Percentiles rank a stretch among this genome's conserved stretches.
These are phyloP conservation scores for Vitis cinerea DNA, from an alignment of 164 flowering plant species.

Conservation along the genomic window DNA sequence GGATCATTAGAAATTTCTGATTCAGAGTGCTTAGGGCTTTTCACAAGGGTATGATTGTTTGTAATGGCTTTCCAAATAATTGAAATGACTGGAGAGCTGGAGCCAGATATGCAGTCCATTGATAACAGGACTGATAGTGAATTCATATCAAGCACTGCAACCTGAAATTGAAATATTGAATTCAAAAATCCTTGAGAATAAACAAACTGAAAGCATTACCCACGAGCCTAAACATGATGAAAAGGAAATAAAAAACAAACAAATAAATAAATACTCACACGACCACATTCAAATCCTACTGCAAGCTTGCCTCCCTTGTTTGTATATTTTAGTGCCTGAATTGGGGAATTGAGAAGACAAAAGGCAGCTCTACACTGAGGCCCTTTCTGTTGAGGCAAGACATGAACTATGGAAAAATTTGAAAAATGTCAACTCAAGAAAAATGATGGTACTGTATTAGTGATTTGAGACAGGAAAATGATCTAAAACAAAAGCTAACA, in stretches of 20 bases:
- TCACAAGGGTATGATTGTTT: slow-evolving; percentile 18
- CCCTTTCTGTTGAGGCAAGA: slow-evolving; percentile 33
- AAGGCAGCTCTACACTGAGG: slow-evolving; percentile 44
- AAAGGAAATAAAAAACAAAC: slow-evolving; percentile 2
- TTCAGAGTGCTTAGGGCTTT: slow-evolving; percentile 32
- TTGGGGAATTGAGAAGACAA: slow-evolving; percentile 35
- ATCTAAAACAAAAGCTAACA: no score
- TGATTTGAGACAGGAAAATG: no score
- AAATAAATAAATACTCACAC: slow-evolving; percentile 42
- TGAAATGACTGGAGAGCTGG: slow-evolving; percentile 52
- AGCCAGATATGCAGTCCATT: slow-evolving; percentile 37
- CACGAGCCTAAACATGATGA: slow-evolving; percentile 1
- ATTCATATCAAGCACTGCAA: slow-evolving; percentile 61
- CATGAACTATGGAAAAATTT: slow-evolving; percentile 35
- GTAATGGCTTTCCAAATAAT: slow-evolving; percentile 28
- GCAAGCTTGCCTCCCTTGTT: slow-evolving; percentile 45
- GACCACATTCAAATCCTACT: slow-evolving; percentile 57
- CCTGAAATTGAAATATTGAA: slow-evolving; percentile 43
- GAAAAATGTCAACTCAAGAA: slow-evolving; percentile 5
- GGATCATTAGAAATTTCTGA: slow-evolving; percentile 17
- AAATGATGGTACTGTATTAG: background rate
- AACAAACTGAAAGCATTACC: background rate
- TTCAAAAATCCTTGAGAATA: background rate
- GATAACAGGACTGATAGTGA: slow-evolving; percentile 48
- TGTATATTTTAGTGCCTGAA: slow-evolving; percentile 40